A percentile compares a stretch with the other conserved stretches of the same genome.
These are phyloP conservation scores for Hyphopichia burtonii DNA, from an alignment of 1,139 yeast genomes.

Conservation along the genomic window DNA sequence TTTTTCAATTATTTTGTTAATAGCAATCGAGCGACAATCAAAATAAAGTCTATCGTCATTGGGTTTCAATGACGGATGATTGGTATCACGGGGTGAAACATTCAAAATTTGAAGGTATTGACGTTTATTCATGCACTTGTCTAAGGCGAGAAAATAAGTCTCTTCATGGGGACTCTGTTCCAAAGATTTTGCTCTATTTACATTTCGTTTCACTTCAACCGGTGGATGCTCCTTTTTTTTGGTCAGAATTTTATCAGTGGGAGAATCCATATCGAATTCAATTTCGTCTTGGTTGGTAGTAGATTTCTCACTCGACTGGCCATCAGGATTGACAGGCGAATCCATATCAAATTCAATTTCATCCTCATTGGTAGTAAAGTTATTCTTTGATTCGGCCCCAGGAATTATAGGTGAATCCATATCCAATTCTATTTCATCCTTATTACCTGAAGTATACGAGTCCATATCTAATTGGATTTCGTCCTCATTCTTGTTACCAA, in stretches of 20 bases:
- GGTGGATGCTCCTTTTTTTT: background rate
- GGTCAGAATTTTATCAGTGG: background rate
- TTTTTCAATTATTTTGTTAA: slow-evolving; percentile 44
- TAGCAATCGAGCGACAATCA: slow-evolving; percentile 49
- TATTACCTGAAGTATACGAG: slow-evolving; percentile 30
- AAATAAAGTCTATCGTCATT: slow-evolving; percentile 25
- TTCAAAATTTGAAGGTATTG: slow-evolving; percentile 47
- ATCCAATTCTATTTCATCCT: slow-evolving; percentile 21
- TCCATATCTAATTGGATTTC: slow-evolving; percentile 11
- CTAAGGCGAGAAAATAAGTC: slow-evolving; percentile 78
- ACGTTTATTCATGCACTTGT: slow-evolving; percentile 72
- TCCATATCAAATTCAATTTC: too few species aligned
- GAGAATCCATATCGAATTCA: slow-evolving; percentile 12
- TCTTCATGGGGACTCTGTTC: slow-evolving; percentile 3
- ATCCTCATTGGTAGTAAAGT: too few species aligned
- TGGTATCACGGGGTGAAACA: slow-evolving; percentile 25
- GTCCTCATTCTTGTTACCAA: slow-evolving; percentile 2
- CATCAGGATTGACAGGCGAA: too few species aligned
- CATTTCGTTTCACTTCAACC: background rate
- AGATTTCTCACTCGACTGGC: too few species aligned
- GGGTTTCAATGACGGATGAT: slow-evolving; percentile 18
- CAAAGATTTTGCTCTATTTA: background rate
- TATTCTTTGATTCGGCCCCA: too few species aligned
- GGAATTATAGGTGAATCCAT: slow-evolving; percentile 11
- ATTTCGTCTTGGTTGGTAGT: slow-evolving; percentile 14